Evolutionary conservation across 2,329 filamentous ascomycete genomes (phyloP), one percentile per base, ranked within the genome.

Genomic region (Knoxdaviesia proteae): DNA sequence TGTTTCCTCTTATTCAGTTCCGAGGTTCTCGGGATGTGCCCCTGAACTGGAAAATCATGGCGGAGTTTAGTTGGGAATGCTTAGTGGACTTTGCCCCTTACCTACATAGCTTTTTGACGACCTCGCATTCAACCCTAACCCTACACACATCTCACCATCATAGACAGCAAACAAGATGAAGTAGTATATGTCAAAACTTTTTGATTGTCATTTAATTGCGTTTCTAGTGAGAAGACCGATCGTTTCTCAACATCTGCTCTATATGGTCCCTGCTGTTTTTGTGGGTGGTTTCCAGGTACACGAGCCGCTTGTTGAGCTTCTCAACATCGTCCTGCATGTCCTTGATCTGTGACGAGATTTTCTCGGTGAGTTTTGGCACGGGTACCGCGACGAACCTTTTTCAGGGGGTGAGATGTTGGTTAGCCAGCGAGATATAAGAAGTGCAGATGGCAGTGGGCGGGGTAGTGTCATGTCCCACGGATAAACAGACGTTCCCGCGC

Each of bases 241-340:
- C 70, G 61, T 55, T 73, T 72, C 54, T 50, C 32, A 96, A 70
- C 56, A 96, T 88, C 59, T 86, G 80, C 57, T 94, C 80, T 51
- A 96, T 80, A 55, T 94, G 84, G 50, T 87, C 77, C 51, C 80
- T 77, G 60, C 86, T 94, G 55, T 96, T 98, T 65, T 92, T 86
- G 57, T 84, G 81, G 41, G 90, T 96, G 45, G 84, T 93, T 64
- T 96, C 88, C 38, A 96, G 68, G 56, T 94, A 96, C 52, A 88
- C 75, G 52, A 94, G 66, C 59, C 84, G 86, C 70, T 96, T 93
- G 50, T 82, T 77, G 49, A 96, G 62, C 49, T 79, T 80, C 36
- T 80, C 69, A 47, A 94, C 75, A 51, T 94, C 88, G 32, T 71
- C 68, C 52, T 86, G 80, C 48, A 88, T 63, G 42, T 79, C 75